phyloP scores from a whole-genome alignment of 2,329 filamentous ascomycete genomes.

The Cercospora beticola region DNA sequence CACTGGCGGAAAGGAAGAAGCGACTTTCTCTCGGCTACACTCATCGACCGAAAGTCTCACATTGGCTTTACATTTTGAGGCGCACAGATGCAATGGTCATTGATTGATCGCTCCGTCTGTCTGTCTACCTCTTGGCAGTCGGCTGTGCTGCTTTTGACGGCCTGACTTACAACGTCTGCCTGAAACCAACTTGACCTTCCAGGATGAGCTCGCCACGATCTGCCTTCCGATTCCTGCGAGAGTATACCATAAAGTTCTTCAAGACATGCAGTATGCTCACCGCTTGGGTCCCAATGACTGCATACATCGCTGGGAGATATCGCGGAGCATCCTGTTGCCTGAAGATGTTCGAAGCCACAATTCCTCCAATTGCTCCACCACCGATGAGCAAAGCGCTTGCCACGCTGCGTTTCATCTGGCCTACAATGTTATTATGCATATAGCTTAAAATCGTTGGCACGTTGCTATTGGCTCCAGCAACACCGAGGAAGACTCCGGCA shows the following conservation, averaged over 20 bases:
- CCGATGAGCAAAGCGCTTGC: constrained; percentile 71
- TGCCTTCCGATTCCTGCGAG: constrained; percentile 39
- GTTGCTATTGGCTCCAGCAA: constrained; percentile 73
- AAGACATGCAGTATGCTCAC: constrained; percentile 24
- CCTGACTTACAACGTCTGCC: constrained; percentile 25
- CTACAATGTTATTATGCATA: constrained; percentile 81
- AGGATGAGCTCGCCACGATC: constrained; percentile 45
- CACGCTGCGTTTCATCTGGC: constrained; percentile 82
- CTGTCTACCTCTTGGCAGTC: background rate
- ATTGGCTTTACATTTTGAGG: constrained; percentile 44
- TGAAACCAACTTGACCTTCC: constrained; percentile 34
- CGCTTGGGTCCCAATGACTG: constrained; percentile 26
- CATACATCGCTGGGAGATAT: constrained; percentile 23
- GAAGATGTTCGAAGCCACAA: constrained; percentile 72
- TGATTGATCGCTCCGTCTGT: constrained; percentile 14
- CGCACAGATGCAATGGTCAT: constrained; percentile 35
- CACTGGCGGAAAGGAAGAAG: constrained; percentile 31
- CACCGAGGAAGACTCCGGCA: constrained; percentile 71
- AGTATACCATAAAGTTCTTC: constrained; percentile 27
- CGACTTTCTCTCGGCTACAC: constrained; percentile 24
- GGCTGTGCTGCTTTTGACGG: background rate
- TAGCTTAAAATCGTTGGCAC: constrained; percentile 72
- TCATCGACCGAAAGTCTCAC: constrained; percentile 40
- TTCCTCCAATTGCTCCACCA: constrained; percentile 73
- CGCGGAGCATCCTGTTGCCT: constrained; percentile 45